Base-by-base conservation (phyloP, 306 rosid genomes). In the Oxytropis ochrocephala region DNA sequence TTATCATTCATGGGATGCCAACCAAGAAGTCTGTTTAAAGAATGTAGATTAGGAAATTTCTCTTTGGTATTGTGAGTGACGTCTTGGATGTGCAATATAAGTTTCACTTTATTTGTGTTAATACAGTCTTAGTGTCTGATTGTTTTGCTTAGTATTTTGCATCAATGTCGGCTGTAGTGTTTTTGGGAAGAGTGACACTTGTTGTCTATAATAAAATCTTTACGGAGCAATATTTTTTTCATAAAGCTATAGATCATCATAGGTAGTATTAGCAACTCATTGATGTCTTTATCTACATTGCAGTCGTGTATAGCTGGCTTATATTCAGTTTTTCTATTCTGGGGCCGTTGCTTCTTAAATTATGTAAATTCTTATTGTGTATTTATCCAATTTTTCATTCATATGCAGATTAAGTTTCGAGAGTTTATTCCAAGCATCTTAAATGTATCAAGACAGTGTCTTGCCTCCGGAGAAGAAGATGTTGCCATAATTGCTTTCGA, bases 381-480 rank as follows among this genome's bases (percentile, higher is more conserved):
- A 59, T 35, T 64, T 24, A 36, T 74, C 53, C 16, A 52, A 19
- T 5, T 49, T 77, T 29, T 58, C 8, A 65, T 54, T 33, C 53
- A 62, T 63, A 44, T 65, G 60, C 87, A 95, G 99, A 85, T 89
- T 74, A 91, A 87, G 80, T 95, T 95, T 67, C 92, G 97, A 56
- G 96, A 91, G 49, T 95, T 95, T 77, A 95, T 95, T 79, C 99
- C 97, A 69, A 91, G 99, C 88, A 95, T 95, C 85, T 79, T 95
- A 78, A 83, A 89, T 80, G 96, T 89, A 73, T 80, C 99, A 27
- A 86, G 99, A 41, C 99, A 89, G 54, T 91, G 97, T 89, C 96
- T 95, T 77, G 92, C 97, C 42, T 83, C 96, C 1, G 99, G 99
- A 11, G 99, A 95, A 63, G 99, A 95, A 81, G 99, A 91, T 64